Conservation (phyloP, 2,329 filamentous ascomycete genomes). For the Aspergillus sp. region DNA sequence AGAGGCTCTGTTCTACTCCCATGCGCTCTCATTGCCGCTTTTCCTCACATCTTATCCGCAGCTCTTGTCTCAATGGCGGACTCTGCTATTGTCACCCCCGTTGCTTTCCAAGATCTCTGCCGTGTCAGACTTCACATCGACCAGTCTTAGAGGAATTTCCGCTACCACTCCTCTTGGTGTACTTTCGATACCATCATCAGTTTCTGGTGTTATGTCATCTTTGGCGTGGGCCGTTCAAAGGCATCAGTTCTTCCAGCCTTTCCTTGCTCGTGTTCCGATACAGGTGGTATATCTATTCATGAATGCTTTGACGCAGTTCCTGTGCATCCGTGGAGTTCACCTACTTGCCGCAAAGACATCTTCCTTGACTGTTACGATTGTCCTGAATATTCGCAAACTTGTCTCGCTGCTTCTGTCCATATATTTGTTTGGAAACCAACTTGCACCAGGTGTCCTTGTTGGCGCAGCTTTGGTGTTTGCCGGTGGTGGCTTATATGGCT, state of each 20-base stretch:
- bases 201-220: slow-evolving; percentile 7
- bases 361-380: slow-evolving; percentile 91
- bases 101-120: slow-evolving; percentile 20
- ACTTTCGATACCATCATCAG: slow-evolving; percentile 39
- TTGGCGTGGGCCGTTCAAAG: slow-evolving; percentile 9
- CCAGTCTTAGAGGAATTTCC: neutral
- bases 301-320: slow-evolving; percentile 77
- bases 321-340: slow-evolving; percentile 93
- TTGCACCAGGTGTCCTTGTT: slow-evolving; percentile 68
- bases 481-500: slow-evolving; percentile 82
- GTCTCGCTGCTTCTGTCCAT: slow-evolving; percentile 87
- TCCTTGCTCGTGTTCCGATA: slow-evolving; percentile 24
- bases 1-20: slow-evolving; percentile 93
- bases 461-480: slow-evolving; percentile 84
- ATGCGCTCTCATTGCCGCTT: slow-evolving; percentile 43
- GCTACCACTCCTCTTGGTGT: neutral
- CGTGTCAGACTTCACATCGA: neutral
- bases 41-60: slow-evolving; percentile 34
- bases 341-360: slow-evolving; percentile 82
- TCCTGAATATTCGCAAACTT: slow-evolving; percentile 90
- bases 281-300: slow-evolving; percentile 35
- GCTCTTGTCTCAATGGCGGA: slow-evolving; percentile 30
- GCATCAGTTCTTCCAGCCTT: slow-evolving; percentile 14
- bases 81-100: slow-evolving; percentile 28
- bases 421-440: slow-evolving; percentile 82